Percentiles rank a stretch among this genome's conserved stretches.
Evolutionary conservation across 2,329 filamentous ascomycete genomes (phyloP).

Genomic region (Colletotrichum euphorbiae): DNA sequence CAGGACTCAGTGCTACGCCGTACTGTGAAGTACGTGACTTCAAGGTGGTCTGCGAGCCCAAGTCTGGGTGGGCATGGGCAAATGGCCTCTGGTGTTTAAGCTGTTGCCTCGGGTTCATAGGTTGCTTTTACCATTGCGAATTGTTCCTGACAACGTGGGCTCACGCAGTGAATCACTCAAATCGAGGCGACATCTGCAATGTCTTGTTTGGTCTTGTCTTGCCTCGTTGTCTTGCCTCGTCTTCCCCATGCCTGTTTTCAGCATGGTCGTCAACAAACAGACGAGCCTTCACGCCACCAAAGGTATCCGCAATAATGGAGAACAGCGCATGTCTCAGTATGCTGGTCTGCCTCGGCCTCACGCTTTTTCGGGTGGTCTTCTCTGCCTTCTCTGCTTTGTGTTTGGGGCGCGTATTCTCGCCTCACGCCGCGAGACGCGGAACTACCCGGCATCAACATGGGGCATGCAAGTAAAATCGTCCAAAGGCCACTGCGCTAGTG

Average conservation of each 20-base stretch:
- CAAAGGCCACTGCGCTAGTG: conserved; percentile 18
- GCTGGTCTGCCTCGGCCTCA: background rate
- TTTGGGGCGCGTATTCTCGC: background rate
- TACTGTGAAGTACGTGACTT: background rate
- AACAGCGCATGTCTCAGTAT: conserved; percentile 3
- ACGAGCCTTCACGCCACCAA: background rate
- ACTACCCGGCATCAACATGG: conserved; percentile 11
- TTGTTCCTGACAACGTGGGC: background rate
- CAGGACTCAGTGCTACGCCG: too few species aligned
- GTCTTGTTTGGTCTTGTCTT: conserved; percentile 12
- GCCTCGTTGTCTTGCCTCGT: too few species aligned
- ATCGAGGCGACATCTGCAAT: background rate
- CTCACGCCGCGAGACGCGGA: conserved; percentile 2
- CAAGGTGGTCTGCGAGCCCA: background rate
- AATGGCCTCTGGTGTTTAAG: too few species aligned
- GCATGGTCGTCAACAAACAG: conserved; percentile 3
- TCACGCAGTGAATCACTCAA: background rate
- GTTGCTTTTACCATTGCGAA: background rate
- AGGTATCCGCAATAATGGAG: background rate
- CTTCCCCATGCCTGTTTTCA: conserved; percentile 13
- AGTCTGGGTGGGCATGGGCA: too few species aligned
- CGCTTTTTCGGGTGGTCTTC: background rate
- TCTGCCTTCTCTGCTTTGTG: background rate
- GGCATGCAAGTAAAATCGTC: conserved; percentile 23
- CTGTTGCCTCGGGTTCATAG: too few species aligned